These are phyloP conservation scores for Tympanopsis confertula DNA, from an alignment of 2,329 filamentous ascomycete species.

Conservation along the genomic window DNA sequence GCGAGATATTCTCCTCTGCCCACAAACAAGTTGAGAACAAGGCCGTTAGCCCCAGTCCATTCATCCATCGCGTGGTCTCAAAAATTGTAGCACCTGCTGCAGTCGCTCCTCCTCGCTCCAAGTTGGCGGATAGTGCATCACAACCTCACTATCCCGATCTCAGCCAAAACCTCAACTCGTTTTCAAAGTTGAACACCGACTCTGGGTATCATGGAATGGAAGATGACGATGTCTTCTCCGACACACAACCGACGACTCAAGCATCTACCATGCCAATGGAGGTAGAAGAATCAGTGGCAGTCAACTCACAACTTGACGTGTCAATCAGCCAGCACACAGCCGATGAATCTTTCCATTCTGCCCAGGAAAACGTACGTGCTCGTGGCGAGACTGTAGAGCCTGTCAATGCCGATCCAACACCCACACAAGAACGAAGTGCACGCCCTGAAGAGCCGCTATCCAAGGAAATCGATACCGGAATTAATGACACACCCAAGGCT, in stretches of 20 bases:
- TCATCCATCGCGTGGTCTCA: too few species aligned
- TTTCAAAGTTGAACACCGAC: slow-evolving; percentile 25
- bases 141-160: slow-evolving; percentile 16
- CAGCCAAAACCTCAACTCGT: slow-evolving; percentile 21
- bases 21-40: slow-evolving; percentile 13
- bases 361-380: slow-evolving; percentile 21
- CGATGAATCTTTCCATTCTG: slow-evolving; percentile 32
- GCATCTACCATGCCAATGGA: slow-evolving; percentile 18
- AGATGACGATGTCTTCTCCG: slow-evolving; percentile 15
- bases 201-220: slow-evolving; percentile 33
- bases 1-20: slow-evolving; percentile 30
- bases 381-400: slow-evolving; percentile 18
- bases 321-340: slow-evolving; percentile 22
- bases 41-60: slow-evolving; percentile 15
- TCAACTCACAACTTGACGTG: too few species aligned
- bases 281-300: slow-evolving; percentile 8
- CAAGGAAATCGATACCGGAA: not conserved
- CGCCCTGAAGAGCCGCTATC: not conserved
- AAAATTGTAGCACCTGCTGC: not conserved
- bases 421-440: not conserved
- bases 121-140: slow-evolving; percentile 8
- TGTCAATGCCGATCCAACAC: not conserved
- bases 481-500: too few species aligned
- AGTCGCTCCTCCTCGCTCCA: slow-evolving; percentile 5
- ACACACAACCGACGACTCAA: slow-evolving; percentile 14